Evolutionary conservation across 169 alveolate species (phyloP), one percentile per base, ranked within the genome.

Genomic region (Plasmodium vinckei): DNA sequence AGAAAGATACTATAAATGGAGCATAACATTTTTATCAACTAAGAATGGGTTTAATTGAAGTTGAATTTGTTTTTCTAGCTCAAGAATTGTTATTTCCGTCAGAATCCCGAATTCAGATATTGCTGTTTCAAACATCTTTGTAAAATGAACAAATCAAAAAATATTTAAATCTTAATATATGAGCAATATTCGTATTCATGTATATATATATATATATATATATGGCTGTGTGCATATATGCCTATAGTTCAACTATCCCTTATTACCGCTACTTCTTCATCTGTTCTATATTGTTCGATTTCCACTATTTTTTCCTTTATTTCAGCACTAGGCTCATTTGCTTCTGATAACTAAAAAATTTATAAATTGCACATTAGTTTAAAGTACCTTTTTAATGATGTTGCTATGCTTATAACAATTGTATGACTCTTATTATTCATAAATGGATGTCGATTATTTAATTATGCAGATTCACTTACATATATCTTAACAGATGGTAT

Each of bases 261-360:
- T 53, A 77, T 56, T 46, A 77, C 88, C 73, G 67, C 59, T n/a
- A 77, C 79, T 77, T 77, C 88, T 69, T 77, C 88, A 64, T 77
- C 88, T 39, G 88, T 77, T 44, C 88, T 33, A 44, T 77, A 77
- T 57, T 77, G 88, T 56, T 77, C 88, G 46, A 77, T 77, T 25
- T 77, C 88, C 63, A 63, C 88, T 10, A 77, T 77, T 77, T 77
- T 77, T 63, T 77, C 88, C 27, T 77, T 77, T 77, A 77, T 77
- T 17, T 49, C 71, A 23, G 57, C 59, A 60, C 75, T 64, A 56
- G 88, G 88, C 64, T 77, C 88, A 77, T 68, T 77, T 63, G 65
- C 46, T 54, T 77, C 88, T n/a, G 88, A 63, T 10, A 77, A 44
- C 88, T 77, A 44, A 47, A 54, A 23, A 39, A 17, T 61, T 46